Evolutionary conservation across 2,329 filamentous ascomycete species (phyloP).

Genomic region (Scytalidium lignicola): DNA sequence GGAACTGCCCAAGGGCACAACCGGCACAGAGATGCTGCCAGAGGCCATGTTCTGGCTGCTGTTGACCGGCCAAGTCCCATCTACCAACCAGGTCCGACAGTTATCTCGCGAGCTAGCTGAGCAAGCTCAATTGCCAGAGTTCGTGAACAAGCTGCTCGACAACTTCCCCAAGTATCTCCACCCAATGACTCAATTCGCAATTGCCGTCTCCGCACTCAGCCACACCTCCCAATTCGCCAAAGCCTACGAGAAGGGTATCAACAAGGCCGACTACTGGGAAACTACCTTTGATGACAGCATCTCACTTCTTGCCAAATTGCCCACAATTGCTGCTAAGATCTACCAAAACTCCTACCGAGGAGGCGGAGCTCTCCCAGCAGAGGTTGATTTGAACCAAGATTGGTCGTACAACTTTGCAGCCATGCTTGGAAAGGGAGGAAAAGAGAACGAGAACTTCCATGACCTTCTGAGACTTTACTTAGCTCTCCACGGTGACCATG

Average conservation of each 20-base stretch:
- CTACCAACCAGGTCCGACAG: constrained; percentile 70
- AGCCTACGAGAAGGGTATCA: constrained; percentile 83
- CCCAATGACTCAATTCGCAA: constrained; percentile 97
- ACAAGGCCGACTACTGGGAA: constrained; percentile 98
- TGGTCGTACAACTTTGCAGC: constrained; percentile 99
- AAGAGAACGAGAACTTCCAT: constrained; percentile 89
- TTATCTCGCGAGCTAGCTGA: constrained; percentile 85
- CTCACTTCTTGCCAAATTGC: constrained; percentile 89
- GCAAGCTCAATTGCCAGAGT: constrained; percentile 75
- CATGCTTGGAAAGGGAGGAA: constrained; percentile 85
- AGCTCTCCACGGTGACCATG: constrained; percentile 94
- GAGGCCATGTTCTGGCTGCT: constrained; percentile 99
- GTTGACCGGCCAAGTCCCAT: constrained; percentile 86
- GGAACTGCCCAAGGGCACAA: constrained; percentile 85
- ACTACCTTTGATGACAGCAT: constrained; percentile 95
- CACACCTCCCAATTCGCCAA: constrained; percentile 92
- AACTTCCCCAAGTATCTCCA: constrained; percentile 85
- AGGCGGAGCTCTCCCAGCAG: constrained; percentile 68
- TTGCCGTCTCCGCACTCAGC: constrained; percentile 92
- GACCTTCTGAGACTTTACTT: constrained; percentile 92
- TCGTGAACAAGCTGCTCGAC: constrained; percentile 84
- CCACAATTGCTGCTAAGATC: constrained; percentile 94
- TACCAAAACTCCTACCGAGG: constrained; percentile 86
- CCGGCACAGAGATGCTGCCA: constrained; percentile 93
- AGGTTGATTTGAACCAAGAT: constrained; percentile 80